phyloP scores from a whole-genome alignment of 1,284 basidiomycete species.

The Cutaneotrichosporon sp. region DNA sequence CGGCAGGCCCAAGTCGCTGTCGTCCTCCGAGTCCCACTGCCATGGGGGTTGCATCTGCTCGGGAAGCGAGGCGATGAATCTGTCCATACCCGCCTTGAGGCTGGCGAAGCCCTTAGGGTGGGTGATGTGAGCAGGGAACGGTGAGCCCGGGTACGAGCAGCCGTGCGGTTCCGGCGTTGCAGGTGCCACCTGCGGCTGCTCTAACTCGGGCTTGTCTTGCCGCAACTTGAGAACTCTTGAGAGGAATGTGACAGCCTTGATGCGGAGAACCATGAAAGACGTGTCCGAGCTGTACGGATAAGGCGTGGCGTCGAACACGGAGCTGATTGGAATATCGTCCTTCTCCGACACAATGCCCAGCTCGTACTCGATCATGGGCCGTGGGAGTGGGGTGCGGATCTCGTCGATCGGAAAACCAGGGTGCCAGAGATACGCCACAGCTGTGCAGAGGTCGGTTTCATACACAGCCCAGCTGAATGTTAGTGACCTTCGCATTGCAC shows the following conservation, averaged over 20 bases:
- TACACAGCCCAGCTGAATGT: slow-evolving; percentile 39
- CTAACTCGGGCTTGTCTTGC: slow-evolving; percentile 26
- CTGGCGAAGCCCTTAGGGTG: slow-evolving; percentile 23
- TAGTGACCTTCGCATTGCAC: slow-evolving; percentile 1
- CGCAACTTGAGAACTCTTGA: slow-evolving; percentile 27
- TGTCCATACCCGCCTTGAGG: slow-evolving; percentile 24
- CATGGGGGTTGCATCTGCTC: slow-evolving; percentile 39
- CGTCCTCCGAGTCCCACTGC: slow-evolving; percentile 30
- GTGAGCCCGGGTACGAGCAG: slow-evolving; percentile 24
- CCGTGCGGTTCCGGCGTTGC: not conserved
- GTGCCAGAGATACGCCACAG: slow-evolving; percentile 39
- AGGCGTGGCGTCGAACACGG: slow-evolving; percentile 18
- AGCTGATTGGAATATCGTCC: slow-evolving; percentile 29
- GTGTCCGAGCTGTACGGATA: slow-evolving; percentile 16
- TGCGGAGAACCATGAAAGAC: slow-evolving; percentile 28
- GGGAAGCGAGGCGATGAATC: slow-evolving; percentile 26
- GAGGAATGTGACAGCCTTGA: slow-evolving; percentile 31
- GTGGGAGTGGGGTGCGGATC: slow-evolving; percentile 38
- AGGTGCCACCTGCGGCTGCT: not conserved
- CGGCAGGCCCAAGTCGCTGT: slow-evolving; percentile 14
- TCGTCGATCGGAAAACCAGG: slow-evolving; percentile 32
- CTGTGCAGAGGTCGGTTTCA: slow-evolving; percentile 36
- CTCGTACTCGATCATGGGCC: slow-evolving; percentile 34
- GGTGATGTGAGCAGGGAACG: slow-evolving; percentile 18
- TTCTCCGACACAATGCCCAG: slow-evolving; percentile 27